Evolutionary conservation across 306 rosid genomes (phyloP), one percentile per base, ranked within the genome.

Genomic region (Cicer judaicum): DNA sequence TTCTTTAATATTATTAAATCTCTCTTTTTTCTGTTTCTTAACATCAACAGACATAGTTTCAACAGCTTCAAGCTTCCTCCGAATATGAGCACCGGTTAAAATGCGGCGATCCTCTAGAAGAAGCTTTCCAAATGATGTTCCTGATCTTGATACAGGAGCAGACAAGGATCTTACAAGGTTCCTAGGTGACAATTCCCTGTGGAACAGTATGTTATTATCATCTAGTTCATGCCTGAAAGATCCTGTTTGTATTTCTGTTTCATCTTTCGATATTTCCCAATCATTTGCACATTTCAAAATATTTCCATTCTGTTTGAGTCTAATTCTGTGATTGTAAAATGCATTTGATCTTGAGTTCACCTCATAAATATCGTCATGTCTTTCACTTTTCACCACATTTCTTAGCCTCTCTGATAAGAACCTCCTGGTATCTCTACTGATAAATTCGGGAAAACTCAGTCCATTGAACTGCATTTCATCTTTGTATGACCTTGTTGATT

Each of bases 51-150:
- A 41, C 66, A 68, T 79, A 42, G 83, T 79, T 72, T 85, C 96
- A 68, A 78, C 84, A 68, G 86, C 97, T 88, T 95, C 99, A 53
- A 86, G 95, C 93, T 90, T 95, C 83, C 98, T 87, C 78, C 81
- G 88, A 77, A 95, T 89, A 55, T 92, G 98, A 15, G 87, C 99
- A 29, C 97, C 99, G 1, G 99, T 92, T 75, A 92, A 77, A 78
- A 92, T 48, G 65, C 87, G 97, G 62, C 97, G 89, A 74, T 95
- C 97, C 87, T 92, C 98, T n/a, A 95, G 84, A 81, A 95, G 99
- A 81, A 95, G 99, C 85, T 92, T 95, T 80, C 99, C 98, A 81
- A 95, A 95, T 54, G 99, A 90, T 36, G 98, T 92, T 78, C 99
- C 97, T 38, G 98, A 77, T 76, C 93, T 89, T 38, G 98, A 79